These are phyloP conservation scores for Penicillium concentricum DNA, from an alignment of 2,329 filamentous ascomycete species.

Conservation along the genomic window DNA sequence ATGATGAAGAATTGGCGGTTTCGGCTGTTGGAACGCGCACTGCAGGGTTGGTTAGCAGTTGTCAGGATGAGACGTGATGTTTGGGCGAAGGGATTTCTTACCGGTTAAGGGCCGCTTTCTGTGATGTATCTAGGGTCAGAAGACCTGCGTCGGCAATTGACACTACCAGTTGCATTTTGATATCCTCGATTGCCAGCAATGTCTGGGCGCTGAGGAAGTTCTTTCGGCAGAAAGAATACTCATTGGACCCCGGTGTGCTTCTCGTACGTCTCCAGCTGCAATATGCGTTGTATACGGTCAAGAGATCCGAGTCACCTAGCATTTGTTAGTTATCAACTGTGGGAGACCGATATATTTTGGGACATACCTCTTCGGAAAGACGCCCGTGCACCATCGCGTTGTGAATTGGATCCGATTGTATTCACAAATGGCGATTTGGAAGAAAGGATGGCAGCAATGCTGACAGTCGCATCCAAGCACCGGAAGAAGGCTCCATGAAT, in stretches of 20 bases:
- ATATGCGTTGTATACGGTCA: constrained; percentile 95
- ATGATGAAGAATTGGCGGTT: constrained; percentile 79
- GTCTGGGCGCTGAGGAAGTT: constrained; percentile 91
- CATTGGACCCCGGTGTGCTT: constrained; percentile 66
- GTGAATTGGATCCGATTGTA: constrained; percentile 77
- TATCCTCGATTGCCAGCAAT: constrained; percentile 86
- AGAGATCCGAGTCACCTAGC: constrained; percentile 77
- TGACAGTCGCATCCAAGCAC: constrained; percentile 87
- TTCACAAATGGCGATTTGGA: constrained; percentile 92
- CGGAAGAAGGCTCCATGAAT: constrained; percentile 82
- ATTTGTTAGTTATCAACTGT: constrained; percentile 8
- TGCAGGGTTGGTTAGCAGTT: constrained; percentile 20
- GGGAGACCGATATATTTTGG: background rate
- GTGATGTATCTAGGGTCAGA: constrained; percentile 69
- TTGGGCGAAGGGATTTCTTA: constrained; percentile 32
- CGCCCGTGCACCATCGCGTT: constrained; percentile 75
- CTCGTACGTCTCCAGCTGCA: constrained; percentile 82
- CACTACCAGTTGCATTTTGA: constrained; percentile 86
- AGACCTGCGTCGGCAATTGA: constrained; percentile 85
- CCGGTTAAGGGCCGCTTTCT: constrained; percentile 67
- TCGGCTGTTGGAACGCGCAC: constrained; percentile 62
- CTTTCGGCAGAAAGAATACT: constrained; percentile 89
- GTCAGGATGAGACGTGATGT: background rate
- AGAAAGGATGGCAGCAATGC: constrained; percentile 86
- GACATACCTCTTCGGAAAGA: constrained; percentile 67